Conservation (phyloP, 176 grass and related monocot species). For the Aegilops sharonensis region DNA sequence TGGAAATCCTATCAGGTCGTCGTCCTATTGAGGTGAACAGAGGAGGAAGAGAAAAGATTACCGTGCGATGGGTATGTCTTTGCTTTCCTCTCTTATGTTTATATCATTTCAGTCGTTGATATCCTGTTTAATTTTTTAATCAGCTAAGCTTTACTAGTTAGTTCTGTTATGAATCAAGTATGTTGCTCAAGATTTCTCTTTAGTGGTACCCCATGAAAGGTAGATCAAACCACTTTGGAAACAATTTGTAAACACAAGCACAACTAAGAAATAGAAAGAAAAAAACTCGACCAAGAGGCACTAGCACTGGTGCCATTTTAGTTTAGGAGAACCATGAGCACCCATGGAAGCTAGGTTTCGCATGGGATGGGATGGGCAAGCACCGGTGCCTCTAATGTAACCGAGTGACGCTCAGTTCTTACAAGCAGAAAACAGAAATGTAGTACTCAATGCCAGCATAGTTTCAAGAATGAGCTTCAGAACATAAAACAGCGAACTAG, state of each 20-base stretch:
- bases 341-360: not conserved
- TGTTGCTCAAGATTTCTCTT: not conserved
- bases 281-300: not conserved
- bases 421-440: not conserved
- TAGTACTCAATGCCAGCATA: not conserved
- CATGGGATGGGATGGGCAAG: not conserved
- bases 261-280: not conserved
- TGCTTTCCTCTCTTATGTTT: not conserved
- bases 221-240: not conserved
- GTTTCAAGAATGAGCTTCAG: conserved; percentile 1
- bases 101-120: not conserved
- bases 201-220: not conserved
- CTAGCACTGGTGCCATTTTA: not conserved
- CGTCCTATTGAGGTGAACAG: conserved; percentile 76
- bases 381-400: not conserved
- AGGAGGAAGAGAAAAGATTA: conserved; percentile 68
- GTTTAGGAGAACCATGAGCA: not conserved
- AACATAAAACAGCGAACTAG: not conserved
- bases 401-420: not conserved
- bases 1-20: conserved; percentile 89
- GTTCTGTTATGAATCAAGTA: not conserved
- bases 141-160: not conserved
- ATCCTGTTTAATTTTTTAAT: not conserved
- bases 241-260: not conserved
- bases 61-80: conserved; percentile 87